Percentiles rank a stretch among this genome's conserved stretches.
phyloP scores from a whole-genome alignment of 2,329 filamentous ascomycete species.

The Ceratocystis colombiana region DNA sequence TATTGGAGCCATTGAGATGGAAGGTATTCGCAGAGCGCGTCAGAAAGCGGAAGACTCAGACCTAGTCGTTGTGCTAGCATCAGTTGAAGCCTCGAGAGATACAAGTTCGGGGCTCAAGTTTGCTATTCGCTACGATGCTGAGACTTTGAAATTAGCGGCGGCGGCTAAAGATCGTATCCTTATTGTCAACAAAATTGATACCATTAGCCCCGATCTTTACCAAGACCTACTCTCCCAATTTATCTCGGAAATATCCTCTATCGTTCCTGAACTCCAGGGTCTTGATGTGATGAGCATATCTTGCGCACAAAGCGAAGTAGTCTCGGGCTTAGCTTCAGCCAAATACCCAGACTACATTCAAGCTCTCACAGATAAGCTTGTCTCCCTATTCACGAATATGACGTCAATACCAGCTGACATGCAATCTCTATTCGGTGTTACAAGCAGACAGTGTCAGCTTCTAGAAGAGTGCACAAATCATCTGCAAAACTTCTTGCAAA shows the following conservation, averaged over 20 bases:
- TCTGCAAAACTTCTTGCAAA: constrained; percentile 61
- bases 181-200: constrained; percentile 55
- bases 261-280: constrained; percentile 35
- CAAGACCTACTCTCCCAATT: constrained; percentile 25
- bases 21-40: constrained; percentile 82
- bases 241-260: neutral
- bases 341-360: constrained; percentile 57
- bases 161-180: constrained; percentile 42
- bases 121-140: constrained; percentile 43
- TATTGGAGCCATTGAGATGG: constrained; percentile 69
- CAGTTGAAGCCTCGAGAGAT: constrained; percentile 45
- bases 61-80: constrained; percentile 70
- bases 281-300: constrained; percentile 35
- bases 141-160: constrained; percentile 46
- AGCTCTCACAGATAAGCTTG: constrained; percentile 55
- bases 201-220: constrained; percentile 36
- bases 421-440: constrained; percentile 80
- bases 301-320: constrained; percentile 43
- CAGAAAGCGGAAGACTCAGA: constrained; percentile 73
- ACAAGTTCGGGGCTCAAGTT: neutral
- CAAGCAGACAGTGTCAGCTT: constrained; percentile 76
- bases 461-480: constrained; percentile 61
- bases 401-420: constrained; percentile 61
- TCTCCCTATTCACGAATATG: constrained; percentile 57
- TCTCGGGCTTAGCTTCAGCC: constrained; percentile 13